A percentile compares a stretch with the other conserved stretches of the same genome.
Conservation (phyloP, 78 protist genomes). For the Guillardia theta region DNA sequence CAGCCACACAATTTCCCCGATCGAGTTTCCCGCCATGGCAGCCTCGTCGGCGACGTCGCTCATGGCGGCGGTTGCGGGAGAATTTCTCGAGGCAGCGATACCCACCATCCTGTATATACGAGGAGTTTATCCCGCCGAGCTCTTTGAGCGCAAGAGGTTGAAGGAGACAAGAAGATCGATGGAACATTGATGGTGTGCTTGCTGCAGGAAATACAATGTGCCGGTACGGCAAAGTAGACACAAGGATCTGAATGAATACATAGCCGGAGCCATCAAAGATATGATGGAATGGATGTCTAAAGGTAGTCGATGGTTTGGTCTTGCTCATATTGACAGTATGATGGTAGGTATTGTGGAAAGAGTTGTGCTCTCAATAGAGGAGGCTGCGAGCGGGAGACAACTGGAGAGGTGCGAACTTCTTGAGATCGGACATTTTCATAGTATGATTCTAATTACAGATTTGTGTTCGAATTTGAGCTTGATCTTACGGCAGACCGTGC, state of each 20-base stretch:
- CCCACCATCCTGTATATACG: not conserved
- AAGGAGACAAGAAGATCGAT: not conserved
- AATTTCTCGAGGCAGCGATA: not conserved
- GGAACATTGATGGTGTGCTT: not conserved
- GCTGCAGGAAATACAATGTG: not conserved
- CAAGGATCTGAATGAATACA: not conserved
- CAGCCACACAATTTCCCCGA: too few species aligned
- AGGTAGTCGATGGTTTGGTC: not conserved
- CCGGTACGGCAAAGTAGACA: not conserved
- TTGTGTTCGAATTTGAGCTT: not conserved
- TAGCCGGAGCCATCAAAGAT: not conserved
- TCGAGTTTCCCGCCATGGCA: too few species aligned
- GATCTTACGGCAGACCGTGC: not conserved
- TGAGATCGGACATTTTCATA: not conserved
- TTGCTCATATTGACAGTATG: not conserved
- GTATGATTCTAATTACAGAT: not conserved
- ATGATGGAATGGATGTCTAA: not conserved
- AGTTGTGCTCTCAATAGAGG: not conserved
- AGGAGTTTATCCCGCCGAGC: not conserved
- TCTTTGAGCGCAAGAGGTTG: not conserved
- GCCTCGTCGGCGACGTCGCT: too few species aligned
- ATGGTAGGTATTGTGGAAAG: not conserved
- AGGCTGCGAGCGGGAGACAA: not conserved
- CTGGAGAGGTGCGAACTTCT: not conserved
- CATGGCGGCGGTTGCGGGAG: not conserved